These are phyloP conservation scores for Gracilaria domingensis DNA, from an alignment of 23 red algal species.

Conservation along the genomic window DNA sequence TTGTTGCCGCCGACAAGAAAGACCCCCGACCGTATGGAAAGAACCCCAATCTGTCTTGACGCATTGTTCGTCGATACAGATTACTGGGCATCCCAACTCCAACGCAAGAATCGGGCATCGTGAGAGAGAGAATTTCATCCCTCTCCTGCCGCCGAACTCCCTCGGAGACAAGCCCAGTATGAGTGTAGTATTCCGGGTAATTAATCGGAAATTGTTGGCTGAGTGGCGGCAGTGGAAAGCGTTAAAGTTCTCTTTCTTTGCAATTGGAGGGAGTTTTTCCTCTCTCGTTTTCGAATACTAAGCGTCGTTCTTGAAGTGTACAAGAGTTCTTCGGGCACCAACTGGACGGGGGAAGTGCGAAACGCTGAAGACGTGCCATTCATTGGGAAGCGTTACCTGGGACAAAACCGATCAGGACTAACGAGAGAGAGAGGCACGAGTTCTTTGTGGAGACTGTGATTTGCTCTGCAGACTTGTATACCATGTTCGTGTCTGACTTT, in stretches of 20 bases:
- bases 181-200: conserved; percentile 18
- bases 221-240: conserved; percentile 7
- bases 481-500: too few relatives aligned
- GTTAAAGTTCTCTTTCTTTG: background rate
- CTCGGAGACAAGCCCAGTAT: conserved; percentile 18
- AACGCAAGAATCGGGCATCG: conserved; percentile 9
- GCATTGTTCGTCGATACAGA: background rate
- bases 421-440: conserved; percentile 29
- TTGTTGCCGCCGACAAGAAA: background rate
- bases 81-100: background rate
- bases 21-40: conserved; percentile 35
- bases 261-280: conserved; percentile 4
- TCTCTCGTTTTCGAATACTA: too few relatives aligned
- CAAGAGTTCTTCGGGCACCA: background rate
- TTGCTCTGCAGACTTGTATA: conserved; percentile 30
- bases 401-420: conserved; percentile 32
- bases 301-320: conserved; percentile 30
- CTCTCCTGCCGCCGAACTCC: conserved; percentile 1
- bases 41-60: conserved; percentile 16
- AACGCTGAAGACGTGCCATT: conserved; percentile 3
- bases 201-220: conserved; percentile 55
- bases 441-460: conserved; percentile 36
- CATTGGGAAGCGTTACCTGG: conserved; percentile 42
- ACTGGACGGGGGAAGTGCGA: conserved; percentile 27
- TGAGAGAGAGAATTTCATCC: conserved; percentile 25